Evolutionary conservation across 495 filamentous ascomycete genomes (phyloP).

Genomic region (Hypoxylon fuscum): DNA sequence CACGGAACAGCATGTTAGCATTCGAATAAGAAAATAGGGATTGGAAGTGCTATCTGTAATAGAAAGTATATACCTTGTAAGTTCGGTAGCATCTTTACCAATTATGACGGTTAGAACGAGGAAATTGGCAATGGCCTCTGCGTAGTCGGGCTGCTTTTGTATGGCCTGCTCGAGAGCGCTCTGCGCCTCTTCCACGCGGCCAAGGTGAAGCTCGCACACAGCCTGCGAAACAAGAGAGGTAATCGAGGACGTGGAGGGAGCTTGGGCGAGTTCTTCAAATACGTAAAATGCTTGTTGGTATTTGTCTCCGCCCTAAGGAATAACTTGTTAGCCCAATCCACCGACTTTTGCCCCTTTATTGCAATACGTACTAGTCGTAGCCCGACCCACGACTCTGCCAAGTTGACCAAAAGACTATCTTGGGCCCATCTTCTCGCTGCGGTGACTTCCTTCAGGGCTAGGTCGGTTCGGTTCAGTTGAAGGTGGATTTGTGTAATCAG

Average conservation of each 20-base stretch:
- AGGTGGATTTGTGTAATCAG: slow-evolving; percentile 91
- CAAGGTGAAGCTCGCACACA: slow-evolving; percentile 90
- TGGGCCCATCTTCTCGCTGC: slow-evolving; percentile 95
- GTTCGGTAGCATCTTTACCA: slow-evolving; percentile 72
- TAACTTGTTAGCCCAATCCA: slow-evolving; percentile 9
- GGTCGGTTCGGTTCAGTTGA: slow-evolving; percentile 86
- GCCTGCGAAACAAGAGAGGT: slow-evolving; percentile 84
- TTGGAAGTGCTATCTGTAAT: not conserved
- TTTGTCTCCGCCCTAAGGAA: slow-evolving; percentile 82
- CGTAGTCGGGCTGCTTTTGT: slow-evolving; percentile 73
- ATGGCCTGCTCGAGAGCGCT: slow-evolving; percentile 82
- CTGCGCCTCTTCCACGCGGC: slow-evolving; percentile 88
- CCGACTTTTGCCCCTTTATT: not conserved
- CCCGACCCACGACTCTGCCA: slow-evolving; percentile 95
- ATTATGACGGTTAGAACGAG: slow-evolving; percentile 79
- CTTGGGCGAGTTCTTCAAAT: slow-evolving; percentile 94
- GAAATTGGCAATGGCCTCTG: slow-evolving; percentile 80
- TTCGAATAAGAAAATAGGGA: too few species aligned
- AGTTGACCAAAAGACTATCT: slow-evolving; percentile 90
- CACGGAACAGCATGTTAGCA: slow-evolving; percentile 15
- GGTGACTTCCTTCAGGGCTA: slow-evolving; percentile 87
- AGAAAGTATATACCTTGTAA: slow-evolving; percentile 61
- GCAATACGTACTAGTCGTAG: slow-evolving; percentile 76
- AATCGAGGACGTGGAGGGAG: slow-evolving; percentile 73
- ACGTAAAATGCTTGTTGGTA: slow-evolving; percentile 99